A percentile compares a stretch with the other conserved stretches of the same genome.
These are phyloP conservation scores for Lactarius trivialis DNA, from an alignment of 768 basidiomycete species.

Conservation along the genomic window DNA sequence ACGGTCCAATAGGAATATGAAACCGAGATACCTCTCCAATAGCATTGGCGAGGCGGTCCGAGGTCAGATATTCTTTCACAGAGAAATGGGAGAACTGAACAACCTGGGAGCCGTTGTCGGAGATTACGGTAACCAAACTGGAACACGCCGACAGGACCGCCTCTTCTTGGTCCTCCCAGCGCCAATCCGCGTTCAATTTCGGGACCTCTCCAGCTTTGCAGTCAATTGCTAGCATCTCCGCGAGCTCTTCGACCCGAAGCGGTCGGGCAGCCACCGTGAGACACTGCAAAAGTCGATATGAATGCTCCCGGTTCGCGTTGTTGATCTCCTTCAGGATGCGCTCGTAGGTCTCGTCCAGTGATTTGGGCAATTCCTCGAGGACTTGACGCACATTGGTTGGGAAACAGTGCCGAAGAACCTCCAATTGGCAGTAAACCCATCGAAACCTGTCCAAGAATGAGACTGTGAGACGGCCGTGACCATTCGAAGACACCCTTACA, in stretches of 20 bases:
- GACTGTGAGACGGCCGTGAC: too few species aligned
- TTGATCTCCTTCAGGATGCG: background rate
- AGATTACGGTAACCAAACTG: background rate
- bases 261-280: too few species aligned
- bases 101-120: background rate
- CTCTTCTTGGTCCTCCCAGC: background rate
- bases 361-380: background rate
- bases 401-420: background rate
- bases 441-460: background rate
- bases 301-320: background rate
- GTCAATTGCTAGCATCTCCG: too few species aligned
- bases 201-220: background rate
- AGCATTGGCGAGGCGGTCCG: background rate
- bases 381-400: background rate
- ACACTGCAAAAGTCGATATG: background rate
- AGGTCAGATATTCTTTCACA: background rate
- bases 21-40: background rate
- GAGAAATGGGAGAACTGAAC: too few species aligned
- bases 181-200: background rate
- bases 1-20: background rate
- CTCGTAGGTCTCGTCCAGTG: constrained; percentile 1
- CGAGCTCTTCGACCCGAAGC: background rate
- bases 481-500: background rate
- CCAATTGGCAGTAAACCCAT: background rate
- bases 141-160: background rate